phyloP scores from a whole-genome alignment of 1,139 yeast genomes.

The Scheffersomyces titani region DNA sequence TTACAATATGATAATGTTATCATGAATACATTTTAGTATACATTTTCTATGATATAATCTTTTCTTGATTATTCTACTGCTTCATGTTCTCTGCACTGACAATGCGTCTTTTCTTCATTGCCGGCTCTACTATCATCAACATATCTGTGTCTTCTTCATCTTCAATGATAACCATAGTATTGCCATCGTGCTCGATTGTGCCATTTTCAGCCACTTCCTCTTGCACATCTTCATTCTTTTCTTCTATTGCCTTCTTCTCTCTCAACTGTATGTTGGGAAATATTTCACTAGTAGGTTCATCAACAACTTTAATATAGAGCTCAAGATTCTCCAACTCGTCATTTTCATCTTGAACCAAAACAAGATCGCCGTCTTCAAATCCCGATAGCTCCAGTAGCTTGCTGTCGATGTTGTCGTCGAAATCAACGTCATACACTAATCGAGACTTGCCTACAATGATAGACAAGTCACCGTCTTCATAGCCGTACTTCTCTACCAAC shows the following conservation, averaged over 20 bases:
- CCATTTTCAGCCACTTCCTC: conserved; percentile 2
- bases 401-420: conserved; percentile 70
- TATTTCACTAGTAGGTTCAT: conserved; percentile 7
- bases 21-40: background rate
- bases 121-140: conserved; percentile 12
- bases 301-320: conserved; percentile 48
- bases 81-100: background rate
- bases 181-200: background rate
- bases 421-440: conserved; percentile 81
- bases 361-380: conserved; percentile 55
- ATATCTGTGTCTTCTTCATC: conserved; percentile 14
- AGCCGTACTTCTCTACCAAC: conserved; percentile 51
- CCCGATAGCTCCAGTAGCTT: conserved; percentile 54
- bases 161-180: conserved; percentile 8
- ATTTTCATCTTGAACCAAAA: conserved; percentile 78
- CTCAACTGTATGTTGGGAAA: conserved; percentile 29
- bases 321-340: conserved; percentile 72
- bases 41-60: background rate
- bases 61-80: background rate
- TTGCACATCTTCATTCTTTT: conserved; percentile 8
- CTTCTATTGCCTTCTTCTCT: conserved; percentile 5
- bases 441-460: conserved; percentile 59
- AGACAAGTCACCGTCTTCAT: conserved; percentile 67
- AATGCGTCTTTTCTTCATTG: conserved; percentile 10
- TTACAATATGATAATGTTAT: too few species aligned